Percentiles rank a stretch among this genome's conserved stretches.
These are phyloP conservation scores for Aspergillus pseudotamarii DNA, from an alignment of 2,329 filamentous ascomycete species.

Conservation along the genomic window DNA sequence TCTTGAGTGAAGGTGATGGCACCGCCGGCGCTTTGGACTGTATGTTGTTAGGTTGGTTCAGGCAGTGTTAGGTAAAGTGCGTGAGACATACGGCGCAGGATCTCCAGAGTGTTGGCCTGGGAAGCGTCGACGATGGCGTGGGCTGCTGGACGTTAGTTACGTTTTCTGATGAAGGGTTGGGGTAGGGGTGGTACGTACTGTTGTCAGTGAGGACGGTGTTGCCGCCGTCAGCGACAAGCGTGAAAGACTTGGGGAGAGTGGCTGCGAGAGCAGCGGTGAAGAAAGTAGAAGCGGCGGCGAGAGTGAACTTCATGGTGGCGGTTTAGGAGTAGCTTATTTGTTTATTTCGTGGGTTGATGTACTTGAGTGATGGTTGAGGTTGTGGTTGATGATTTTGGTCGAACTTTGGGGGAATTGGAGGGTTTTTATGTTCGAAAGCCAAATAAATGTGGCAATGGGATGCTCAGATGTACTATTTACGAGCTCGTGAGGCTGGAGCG, in stretches of 20 bases:
- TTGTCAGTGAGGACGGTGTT: conserved; percentile 14
- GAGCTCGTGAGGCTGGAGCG: neutral
- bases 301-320: conserved; percentile 13
- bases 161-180: neutral
- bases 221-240: conserved; percentile 17
- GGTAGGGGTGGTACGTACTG: neutral
- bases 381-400: neutral
- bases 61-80: neutral
- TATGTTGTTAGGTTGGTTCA: neutral
- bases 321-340: neutral
- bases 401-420: accelerated
- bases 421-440: neutral
- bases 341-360: neutral
- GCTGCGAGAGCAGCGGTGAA: conserved; percentile 9
- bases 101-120: neutral
- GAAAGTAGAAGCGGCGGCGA: conserved; percentile 11
- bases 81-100: conserved; percentile 8
- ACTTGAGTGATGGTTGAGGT: neutral
- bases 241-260: conserved; percentile 15
- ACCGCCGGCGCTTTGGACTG: neutral
- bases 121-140: conserved; percentile 2
- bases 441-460: neutral
- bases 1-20: conserved; percentile 6
- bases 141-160: conserved; percentile 1
- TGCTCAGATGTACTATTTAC: neutral